Evolutionary conservation across 2,329 filamentous ascomycete genomes (phyloP), one percentile per base, ranked within the genome.

Genomic region (Pseudogymnoascus sp.): DNA sequence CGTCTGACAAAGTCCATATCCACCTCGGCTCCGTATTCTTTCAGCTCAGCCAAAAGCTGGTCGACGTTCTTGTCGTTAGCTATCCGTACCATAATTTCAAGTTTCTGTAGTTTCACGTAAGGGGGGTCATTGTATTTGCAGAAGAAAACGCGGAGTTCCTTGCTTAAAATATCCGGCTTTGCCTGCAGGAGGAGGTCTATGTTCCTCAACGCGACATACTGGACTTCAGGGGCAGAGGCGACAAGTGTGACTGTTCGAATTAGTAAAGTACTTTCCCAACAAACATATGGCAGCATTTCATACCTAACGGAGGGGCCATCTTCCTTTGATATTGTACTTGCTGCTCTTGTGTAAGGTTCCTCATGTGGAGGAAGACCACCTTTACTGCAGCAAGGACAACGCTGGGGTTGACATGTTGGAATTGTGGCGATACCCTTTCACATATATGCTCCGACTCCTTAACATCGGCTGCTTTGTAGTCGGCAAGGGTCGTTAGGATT

Each of bases 61-160:
- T 99, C 95, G 65, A 93, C 93, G 73, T 98, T 99, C 73, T 89
- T 89, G 70, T 97, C 93, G 77, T 97, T 98, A 65, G 93, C 91
- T 86, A 99, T 98, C 75, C 95, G 88, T 59, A 99, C 93, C 95
- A 99, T 98, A 67, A 98, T 98, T 74, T 99, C 95, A 60, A 99
- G 84, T 74, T 99, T 99, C 74, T 96, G 90, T 65, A 99, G 86
- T 77, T 99, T 99, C 71, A 99, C 88, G 74, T 99, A 99, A 22
- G 92, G 92, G 1, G 95, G 93, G 70, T 99, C 95, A 74, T 98
- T 98, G 80, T 99, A 99, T 78, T 99, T 99, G 88, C 95, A 99
- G 79, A 99, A 99, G 79, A 99, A 99, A 7, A 99, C 95, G 50
- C 95, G 87, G 72, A 99, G 86, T 76, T 99, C 95, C 76, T 98